Evolutionary conservation across 805 yeast species (phyloP).

Genomic region (Sugiyamaella chiloensis): DNA sequence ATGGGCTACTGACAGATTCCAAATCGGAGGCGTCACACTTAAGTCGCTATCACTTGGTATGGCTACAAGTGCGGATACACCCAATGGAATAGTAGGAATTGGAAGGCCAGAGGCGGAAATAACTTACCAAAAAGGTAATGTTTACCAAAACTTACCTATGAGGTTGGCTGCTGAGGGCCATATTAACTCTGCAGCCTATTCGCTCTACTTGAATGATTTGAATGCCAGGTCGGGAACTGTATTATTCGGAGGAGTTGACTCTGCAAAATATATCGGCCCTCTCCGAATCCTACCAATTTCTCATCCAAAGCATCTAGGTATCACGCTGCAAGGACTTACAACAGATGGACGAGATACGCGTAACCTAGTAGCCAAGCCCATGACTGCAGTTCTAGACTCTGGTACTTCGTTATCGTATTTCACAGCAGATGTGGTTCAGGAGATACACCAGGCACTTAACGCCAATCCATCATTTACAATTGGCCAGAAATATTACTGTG

Average conservation of each 20-base stretch:
- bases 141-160: conserved; percentile 65
- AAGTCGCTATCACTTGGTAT: conserved; percentile 67
- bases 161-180: conserved; percentile 57
- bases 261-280: conserved; percentile 45
- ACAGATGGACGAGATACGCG: conserved; percentile 27
- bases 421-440: conserved; percentile 36
- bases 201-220: conserved; percentile 53
- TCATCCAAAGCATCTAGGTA: conserved; percentile 36
- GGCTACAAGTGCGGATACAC: conserved; percentile 62
- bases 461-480: conserved; percentile 37
- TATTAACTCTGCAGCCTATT: conserved; percentile 58
- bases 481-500: conserved; percentile 35
- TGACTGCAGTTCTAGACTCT: conserved; percentile 48
- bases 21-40: conserved; percentile 51
- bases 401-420: conserved; percentile 54
- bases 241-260: conserved; percentile 56
- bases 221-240: conserved; percentile 46
- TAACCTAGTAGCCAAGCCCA: conserved; percentile 26
- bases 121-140: conserved; percentile 23
- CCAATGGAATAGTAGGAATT: conserved; percentile 51
- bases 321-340: conserved; percentile 27
- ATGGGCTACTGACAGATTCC: conserved; percentile 65
- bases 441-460: conserved; percentile 37
- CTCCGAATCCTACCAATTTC: conserved; percentile 37
- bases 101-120: conserved; percentile 55